Evolutionary conservation across 129 eudicot genomes (phyloP).

Genomic region (Lactuca sativa): DNA sequence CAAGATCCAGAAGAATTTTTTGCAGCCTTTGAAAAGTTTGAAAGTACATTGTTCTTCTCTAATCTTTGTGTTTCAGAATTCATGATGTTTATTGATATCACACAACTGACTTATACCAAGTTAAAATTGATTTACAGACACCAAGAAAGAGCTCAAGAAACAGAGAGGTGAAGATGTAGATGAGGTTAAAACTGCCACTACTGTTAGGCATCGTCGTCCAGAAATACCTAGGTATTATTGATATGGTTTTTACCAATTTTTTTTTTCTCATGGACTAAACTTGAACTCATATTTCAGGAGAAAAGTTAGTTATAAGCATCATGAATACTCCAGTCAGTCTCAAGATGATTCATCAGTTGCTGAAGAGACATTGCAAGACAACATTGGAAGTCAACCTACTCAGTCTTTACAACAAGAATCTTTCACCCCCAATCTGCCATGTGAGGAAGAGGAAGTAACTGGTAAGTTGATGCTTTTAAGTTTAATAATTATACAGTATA

Average conservation of each 20-base stretch:
- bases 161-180: conserved; percentile 35
- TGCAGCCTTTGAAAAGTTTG: conserved; percentile 58
- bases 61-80: conserved; percentile 12
- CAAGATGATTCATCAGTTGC: conserved; percentile 41
- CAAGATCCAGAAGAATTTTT: conserved; percentile 68
- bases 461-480: conserved; percentile 49
- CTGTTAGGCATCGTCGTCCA: conserved; percentile 53
- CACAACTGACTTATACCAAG: conserved; percentile 13
- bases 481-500: not conserved
- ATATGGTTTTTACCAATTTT: conserved; percentile 3
- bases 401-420: conserved; percentile 33
- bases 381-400: conserved; percentile 32
- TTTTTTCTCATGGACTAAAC: conserved; percentile 7
- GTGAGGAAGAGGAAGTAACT: conserved; percentile 31
- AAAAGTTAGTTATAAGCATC: conserved; percentile 49
- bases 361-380: conserved; percentile 50
- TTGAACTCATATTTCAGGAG: conserved; percentile 40
- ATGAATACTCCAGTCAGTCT: conserved; percentile 34
- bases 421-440: conserved; percentile 19
- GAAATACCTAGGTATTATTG: conserved; percentile 57
- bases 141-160: conserved; percentile 57
- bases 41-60: conserved; percentile 42
- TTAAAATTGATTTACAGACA: conserved; percentile 37
- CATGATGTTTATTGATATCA: conserved; percentile 13
- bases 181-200: conserved; percentile 21